Conservation (phyloP, 257 asterid species). For the Jacaranda copaia region DNA sequence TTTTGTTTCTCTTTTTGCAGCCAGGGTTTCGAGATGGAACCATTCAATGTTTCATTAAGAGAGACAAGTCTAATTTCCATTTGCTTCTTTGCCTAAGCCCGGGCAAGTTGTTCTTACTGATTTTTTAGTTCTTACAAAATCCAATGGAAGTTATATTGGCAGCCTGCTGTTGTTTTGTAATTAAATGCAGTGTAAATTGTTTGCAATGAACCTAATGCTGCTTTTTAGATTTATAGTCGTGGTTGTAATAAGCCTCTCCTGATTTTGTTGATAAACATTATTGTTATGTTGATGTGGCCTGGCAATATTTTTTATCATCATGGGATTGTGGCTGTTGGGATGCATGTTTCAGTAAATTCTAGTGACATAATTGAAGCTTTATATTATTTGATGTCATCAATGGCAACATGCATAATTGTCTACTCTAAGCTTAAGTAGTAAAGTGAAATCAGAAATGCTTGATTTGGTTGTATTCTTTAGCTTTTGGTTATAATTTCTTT, state of each 20-base stretch:
- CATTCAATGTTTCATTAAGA: slow-evolving; percentile 83
- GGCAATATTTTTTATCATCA: background rate
- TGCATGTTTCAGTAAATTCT: background rate
- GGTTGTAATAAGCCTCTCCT: too few species aligned
- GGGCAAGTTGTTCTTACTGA: slow-evolving; percentile 43
- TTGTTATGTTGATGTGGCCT: background rate
- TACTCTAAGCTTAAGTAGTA: slow-evolving; percentile 1
- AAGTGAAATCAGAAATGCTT: slow-evolving; percentile 16
- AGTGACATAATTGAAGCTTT: background rate
- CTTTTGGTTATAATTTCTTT: background rate
- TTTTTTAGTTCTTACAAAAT: slow-evolving; percentile 2
- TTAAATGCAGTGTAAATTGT: slow-evolving; percentile 1
- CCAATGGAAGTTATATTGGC: background rate
- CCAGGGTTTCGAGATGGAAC: slow-evolving; percentile 87
- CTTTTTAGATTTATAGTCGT: too few species aligned
- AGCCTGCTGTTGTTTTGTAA: background rate
- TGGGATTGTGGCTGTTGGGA: background rate
- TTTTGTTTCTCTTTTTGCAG: slow-evolving; percentile 50
- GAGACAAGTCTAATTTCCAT: slow-evolving; percentile 78
- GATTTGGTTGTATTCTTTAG: background rate
- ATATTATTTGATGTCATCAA: background rate
- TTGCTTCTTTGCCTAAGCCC: slow-evolving; percentile 84
- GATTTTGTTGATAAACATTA: background rate
- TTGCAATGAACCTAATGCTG: background rate
- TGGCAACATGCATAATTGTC: background rate